Percentiles rank a stretch among this genome's conserved stretches.
phyloP scores from a whole-genome alignment of 2,329 filamentous ascomycete species.

The Fusarium floridanum region DNA sequence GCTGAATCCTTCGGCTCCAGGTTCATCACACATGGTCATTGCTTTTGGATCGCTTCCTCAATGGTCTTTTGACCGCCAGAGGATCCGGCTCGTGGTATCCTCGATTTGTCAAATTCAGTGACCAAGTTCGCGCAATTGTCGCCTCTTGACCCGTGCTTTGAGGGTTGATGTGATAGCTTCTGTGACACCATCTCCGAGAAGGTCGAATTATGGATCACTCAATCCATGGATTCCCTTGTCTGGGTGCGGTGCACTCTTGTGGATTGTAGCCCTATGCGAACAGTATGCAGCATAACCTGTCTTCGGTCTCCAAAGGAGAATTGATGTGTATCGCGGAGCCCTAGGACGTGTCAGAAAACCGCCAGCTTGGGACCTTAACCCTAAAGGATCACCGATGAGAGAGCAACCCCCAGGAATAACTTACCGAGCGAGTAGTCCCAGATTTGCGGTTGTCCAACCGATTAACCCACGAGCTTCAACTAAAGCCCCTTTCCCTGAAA shows the following conservation, averaged over 20 bases:
- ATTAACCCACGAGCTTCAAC: neutral
- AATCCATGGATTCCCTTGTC: neutral
- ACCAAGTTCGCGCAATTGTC: slow-evolving; percentile 4
- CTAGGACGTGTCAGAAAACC: slow-evolving; percentile 9
- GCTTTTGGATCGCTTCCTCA: neutral
- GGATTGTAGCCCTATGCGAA: slow-evolving; percentile 1
- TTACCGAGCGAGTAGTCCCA: neutral
- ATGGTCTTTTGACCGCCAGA: neutral
- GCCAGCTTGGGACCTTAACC: slow-evolving; percentile 4
- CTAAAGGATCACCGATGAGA: slow-evolving; percentile 11
- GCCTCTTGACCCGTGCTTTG: neutral
- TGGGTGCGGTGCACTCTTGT: neutral
- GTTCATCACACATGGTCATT: slow-evolving; percentile 1
- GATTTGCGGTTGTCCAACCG: slow-evolving; percentile 7
- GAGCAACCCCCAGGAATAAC: neutral
- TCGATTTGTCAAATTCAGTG: neutral
- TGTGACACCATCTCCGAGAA: neutral
- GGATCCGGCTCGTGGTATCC: neutral
- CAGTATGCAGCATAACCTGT: neutral
- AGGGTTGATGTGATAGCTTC: neutral
- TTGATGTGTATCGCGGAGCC: neutral
- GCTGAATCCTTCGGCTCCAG: neutral
- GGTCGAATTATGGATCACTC: neutral
- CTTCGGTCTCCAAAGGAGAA: slow-evolving; percentile 7
- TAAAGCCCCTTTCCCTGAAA: neutral